A percentile compares a stretch with the other conserved stretches of the same genome.
Evolutionary conservation across 176 grass and related monocot species (phyloP).

Genomic region (Otatea glauca): DNA sequence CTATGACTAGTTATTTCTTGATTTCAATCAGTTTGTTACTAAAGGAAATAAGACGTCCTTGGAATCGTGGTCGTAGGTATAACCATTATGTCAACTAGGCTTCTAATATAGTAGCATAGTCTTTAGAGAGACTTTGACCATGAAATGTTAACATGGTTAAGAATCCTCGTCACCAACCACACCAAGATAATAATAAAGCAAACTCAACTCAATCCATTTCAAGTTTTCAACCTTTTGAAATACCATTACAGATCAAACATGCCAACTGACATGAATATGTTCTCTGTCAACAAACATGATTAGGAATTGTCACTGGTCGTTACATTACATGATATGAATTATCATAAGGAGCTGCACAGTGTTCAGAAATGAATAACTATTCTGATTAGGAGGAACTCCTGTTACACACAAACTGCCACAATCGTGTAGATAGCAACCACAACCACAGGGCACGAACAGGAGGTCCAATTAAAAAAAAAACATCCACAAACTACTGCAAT

Average conservation of each 20-base stretch:
- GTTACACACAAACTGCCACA: constrained; percentile 53
- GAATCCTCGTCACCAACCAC: constrained; percentile 1
- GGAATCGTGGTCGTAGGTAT: too few relatives aligned
- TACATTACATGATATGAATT: constrained; percentile 32
- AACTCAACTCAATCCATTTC: constrained; percentile 30
- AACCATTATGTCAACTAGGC: too few relatives aligned
- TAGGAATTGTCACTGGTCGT: constrained; percentile 16
- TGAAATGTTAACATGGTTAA: too few relatives aligned
- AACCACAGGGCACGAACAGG: constrained; percentile 47
- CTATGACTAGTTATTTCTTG: too few relatives aligned
- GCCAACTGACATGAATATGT: constrained; percentile 2
- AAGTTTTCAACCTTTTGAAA: constrained; percentile 19
- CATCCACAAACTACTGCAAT: constrained; percentile 63
- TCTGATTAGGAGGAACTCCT: constrained; percentile 50
- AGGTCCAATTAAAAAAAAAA: constrained; percentile 38
- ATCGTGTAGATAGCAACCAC: constrained; percentile 49
- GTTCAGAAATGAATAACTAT: constrained; percentile 37
- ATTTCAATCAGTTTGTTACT: too few relatives aligned
- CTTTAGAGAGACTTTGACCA: too few relatives aligned
- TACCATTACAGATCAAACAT: neutral
- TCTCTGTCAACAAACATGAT: constrained; percentile 20
- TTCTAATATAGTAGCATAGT: too few relatives aligned
- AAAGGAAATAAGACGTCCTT: too few relatives aligned
- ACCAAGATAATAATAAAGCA: constrained; percentile 15
- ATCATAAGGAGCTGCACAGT: constrained; percentile 37